A percentile compares a stretch with the other conserved stretches of the same genome.
Conservation (phyloP, 1,139 yeast genomes). For the Yamadazyma spencermartinsiae region DNA sequence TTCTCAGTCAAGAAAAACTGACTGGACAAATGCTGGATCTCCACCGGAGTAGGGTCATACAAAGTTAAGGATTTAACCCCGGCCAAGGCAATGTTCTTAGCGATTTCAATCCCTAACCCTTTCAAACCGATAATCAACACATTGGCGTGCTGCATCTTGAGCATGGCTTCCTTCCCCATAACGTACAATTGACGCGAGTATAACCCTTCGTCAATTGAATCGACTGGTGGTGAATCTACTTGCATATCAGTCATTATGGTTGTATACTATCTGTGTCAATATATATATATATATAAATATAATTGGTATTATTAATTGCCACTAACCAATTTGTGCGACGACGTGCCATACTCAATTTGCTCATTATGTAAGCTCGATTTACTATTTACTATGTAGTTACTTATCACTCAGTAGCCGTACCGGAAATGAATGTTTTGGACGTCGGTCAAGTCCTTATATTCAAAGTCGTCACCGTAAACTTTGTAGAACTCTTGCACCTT, state of each 20-base stretch:
- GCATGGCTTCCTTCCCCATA: constrained; percentile 95
- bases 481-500: constrained; percentile 16
- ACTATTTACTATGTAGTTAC: neutral
- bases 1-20: constrained; percentile 77
- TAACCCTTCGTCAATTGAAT: constrained; percentile 79
- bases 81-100: constrained; percentile 93
- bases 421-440: constrained; percentile 34
- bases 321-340: too few species aligned
- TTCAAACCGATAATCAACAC: constrained; percentile 84
- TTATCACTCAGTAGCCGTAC: constrained; percentile 21
- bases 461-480: constrained; percentile 19
- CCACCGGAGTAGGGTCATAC: constrained; percentile 75
- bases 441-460: constrained; percentile 40
- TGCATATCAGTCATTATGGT: constrained; percentile 41
- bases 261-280: neutral
- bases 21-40: constrained; percentile 73
- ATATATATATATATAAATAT: neutral
- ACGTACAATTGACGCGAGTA: constrained; percentile 96
- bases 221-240: constrained; percentile 53
- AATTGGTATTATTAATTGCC: constrained; percentile 9
- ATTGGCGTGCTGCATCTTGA: constrained; percentile 90
- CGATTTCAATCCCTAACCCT: constrained; percentile 94
- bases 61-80: constrained; percentile 93
- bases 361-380: neutral
- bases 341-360: neutral